Base-by-base conservation (phyloP, 1,139 yeast genomes). In the Kodamaea alishanica region DNA sequence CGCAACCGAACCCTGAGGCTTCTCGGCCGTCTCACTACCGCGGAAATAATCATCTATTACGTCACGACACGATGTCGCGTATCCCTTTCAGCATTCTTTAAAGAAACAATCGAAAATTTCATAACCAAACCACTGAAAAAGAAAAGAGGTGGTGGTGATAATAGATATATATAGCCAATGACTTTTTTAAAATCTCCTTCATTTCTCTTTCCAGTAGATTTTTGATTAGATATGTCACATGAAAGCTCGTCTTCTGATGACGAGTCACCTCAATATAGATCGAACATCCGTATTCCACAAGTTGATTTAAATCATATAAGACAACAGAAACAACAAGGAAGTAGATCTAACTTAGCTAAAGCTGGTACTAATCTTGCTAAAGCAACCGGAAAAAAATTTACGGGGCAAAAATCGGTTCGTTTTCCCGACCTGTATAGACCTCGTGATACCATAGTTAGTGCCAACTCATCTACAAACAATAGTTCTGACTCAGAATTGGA, bases 391-490 rank as follows among this genome's bases (percentile, higher is more conserved):
- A 47, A 51, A 30, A 54, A 52, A 38, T 41, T 53, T 24, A 38
- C 44, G 2, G 46, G 48, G 25, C 41, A 44, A 35, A 56, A 57
- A 37, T 43, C 58, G 10, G 67, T 61, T 2, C 50, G 66, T 26
- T 61, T 63, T 38, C 67, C 70, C 3, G 70, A 58, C 39, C 55
- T 53, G 43, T 55, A 51, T 39, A 30, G 54, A 4, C 58, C 63
- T 2, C 41, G 61, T 27, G 60, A 54, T 27, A 52, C 64, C 24
- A 55, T 58, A 31, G 46, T 58, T 28, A 58, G 63, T 39, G 57
- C 45, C 32, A 53, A 48, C 6, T 58, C 66, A 2, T 53, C 65
- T 11, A 52, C 57, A 37, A 56, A 56, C 33, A 44, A 48, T 30
- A 45, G 53, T 12, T 47, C 58, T 6, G 58, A 54, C 15, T 40